A percentile compares a stretch with the other conserved stretches of the same genome.
phyloP scores from a whole-genome alignment of 441 rosid genomes.

The Adansonia rubrostipa region DNA sequence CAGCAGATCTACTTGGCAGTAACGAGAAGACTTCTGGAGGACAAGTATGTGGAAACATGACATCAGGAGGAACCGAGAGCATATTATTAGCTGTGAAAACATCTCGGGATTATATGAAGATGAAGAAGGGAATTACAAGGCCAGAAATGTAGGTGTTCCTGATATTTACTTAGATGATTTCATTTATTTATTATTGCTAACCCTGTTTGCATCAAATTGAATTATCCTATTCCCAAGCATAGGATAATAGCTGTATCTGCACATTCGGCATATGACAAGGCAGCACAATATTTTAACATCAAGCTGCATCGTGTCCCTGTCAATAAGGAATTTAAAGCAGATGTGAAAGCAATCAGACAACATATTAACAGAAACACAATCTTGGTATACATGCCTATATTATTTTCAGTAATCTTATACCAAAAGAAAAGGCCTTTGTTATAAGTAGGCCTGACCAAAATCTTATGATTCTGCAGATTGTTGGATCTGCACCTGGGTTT shows the following conservation, averaged over 20 bases:
- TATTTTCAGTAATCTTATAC: constrained; percentile 22
- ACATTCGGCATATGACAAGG: constrained; percentile 97
- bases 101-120: constrained; percentile 92
- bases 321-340: constrained; percentile 78
- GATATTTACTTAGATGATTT: constrained; percentile 5
- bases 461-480: constrained; percentile 63
- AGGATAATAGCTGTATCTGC: constrained; percentile 98
- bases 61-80: constrained; percentile 98
- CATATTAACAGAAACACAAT: constrained; percentile 78
- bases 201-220: constrained; percentile 24
- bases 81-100: constrained; percentile 90
- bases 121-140: constrained; percentile 77
- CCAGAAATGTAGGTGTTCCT: constrained; percentile 77
- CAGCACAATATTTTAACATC: constrained; percentile 94
- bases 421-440: constrained; percentile 21
- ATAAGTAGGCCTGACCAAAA: constrained; percentile 28
- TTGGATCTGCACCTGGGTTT: constrained; percentile 97
- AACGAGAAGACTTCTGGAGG: constrained; percentile 76
- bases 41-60: constrained; percentile 97
- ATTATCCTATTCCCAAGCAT: constrained; percentile 30
- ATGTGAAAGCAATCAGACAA: constrained; percentile 70
- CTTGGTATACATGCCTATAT: constrained; percentile 56
- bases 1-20: constrained; percentile 84
- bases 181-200: constrained; percentile 14
- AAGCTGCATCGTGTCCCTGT: constrained; percentile 94